Evolutionary conservation across 1,139 yeast genomes (phyloP).

Genomic region (Yarrowia galli): DNA sequence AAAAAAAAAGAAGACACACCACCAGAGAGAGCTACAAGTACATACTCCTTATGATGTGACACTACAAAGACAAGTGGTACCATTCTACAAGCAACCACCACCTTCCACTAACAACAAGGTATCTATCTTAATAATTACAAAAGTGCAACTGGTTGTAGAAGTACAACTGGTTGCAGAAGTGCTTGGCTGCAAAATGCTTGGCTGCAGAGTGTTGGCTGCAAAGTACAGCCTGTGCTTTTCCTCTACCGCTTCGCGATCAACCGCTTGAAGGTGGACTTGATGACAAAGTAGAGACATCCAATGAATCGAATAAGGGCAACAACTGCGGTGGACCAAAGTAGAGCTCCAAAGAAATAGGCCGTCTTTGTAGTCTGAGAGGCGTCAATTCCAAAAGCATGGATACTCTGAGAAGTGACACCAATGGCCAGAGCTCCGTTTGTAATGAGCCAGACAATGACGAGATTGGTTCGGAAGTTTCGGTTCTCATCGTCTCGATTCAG

Average conservation of each 20-base stretch:
- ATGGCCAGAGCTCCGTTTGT: slow-evolving; percentile 76
- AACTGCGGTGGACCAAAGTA: slow-evolving; percentile 82
- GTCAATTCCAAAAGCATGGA: slow-evolving; percentile 49
- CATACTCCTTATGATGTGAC: no score
- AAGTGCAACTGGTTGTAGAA: background rate
- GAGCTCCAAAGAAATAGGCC: slow-evolving; percentile 68
- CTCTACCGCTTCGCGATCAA: slow-evolving; percentile 44
- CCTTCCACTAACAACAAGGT: no score
- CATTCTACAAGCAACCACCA: no score
- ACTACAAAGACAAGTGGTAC: no score
- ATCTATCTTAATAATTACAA: slow-evolving; percentile 20
- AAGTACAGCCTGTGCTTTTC: no score
- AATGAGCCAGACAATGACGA: slow-evolving; percentile 80
- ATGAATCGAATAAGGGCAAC: slow-evolving; percentile 76
- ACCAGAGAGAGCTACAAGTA: no score
- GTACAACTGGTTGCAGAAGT: no score
- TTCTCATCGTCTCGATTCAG: slow-evolving; percentile 62
- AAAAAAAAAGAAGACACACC: no score
- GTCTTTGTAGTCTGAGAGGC: slow-evolving; percentile 54
- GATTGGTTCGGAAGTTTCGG: slow-evolving; percentile 82
- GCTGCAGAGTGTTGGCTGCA: no score
- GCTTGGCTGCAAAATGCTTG: no score
- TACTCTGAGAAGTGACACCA: slow-evolving; percentile 57
- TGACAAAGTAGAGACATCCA: slow-evolving; percentile 70
- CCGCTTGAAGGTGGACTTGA: slow-evolving; percentile 52